Evolutionary conservation across 768 basidiomycete genomes (phyloP).

Genomic region (Rhizopogon roseolus): DNA sequence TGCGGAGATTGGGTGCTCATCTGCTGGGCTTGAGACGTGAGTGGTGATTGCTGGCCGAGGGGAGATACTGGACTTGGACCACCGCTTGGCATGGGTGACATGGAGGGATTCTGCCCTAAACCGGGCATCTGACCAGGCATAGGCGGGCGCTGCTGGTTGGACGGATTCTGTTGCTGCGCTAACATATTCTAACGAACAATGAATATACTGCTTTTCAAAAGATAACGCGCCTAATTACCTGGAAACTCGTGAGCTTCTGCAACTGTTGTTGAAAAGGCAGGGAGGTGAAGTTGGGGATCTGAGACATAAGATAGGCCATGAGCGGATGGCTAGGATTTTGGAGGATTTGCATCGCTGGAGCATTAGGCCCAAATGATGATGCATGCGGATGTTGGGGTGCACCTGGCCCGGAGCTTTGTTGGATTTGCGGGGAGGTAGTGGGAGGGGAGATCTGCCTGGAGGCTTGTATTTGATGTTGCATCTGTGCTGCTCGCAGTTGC

Average conservation of each 20-base stretch:
- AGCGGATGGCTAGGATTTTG: constrained; percentile 54
- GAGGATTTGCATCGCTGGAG: constrained; percentile 41
- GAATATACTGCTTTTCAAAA: constrained; percentile 5
- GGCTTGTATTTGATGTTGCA: constrained; percentile 25
- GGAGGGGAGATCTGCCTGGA: constrained; percentile 41
- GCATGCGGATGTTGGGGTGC: constrained; percentile 14
- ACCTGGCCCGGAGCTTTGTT: constrained; percentile 11
- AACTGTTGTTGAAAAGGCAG: constrained; percentile 53
- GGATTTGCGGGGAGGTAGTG: constrained; percentile 17
- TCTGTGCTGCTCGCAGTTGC: constrained; percentile 27
- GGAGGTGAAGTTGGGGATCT: constrained; percentile 47
- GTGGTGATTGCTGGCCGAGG: constrained; percentile 21
- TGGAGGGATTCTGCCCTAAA: constrained; percentile 23
- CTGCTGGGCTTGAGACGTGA: constrained; percentile 23
- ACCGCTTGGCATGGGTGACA: constrained; percentile 18
- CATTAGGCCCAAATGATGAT: constrained; percentile 22
- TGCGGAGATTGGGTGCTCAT: constrained; percentile 24
- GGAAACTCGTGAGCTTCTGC: constrained; percentile 50
- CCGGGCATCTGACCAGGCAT: constrained; percentile 21
- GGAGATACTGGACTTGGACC: constrained; percentile 26
- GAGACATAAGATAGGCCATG: constrained; percentile 47
- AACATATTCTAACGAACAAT: constrained; percentile 8
- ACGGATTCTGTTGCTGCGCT: constrained; percentile 22
- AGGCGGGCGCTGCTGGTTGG: constrained; percentile 20
- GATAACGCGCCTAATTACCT: constrained; percentile 32